Base-by-base conservation (phyloP, 495 filamentous ascomycete genomes). In the Podospora tetraspora region DNA sequence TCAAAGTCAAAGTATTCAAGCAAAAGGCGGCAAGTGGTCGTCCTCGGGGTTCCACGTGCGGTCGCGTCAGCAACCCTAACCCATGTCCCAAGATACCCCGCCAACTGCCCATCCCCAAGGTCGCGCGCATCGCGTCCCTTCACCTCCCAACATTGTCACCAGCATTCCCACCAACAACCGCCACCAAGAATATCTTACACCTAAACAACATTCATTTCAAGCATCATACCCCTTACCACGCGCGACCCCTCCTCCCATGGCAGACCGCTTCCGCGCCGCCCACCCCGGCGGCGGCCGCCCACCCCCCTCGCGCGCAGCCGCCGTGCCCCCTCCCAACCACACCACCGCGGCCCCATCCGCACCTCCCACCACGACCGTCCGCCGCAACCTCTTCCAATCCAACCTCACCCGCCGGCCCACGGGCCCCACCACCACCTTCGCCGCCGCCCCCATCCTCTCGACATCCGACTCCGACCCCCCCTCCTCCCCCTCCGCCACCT, bases 351-450 rank as follows among this genome's bases (percentile, higher is more conserved):
- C 64, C 10, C 27, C 69, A 43, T 5, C 11, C 27, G 66, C 30
- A 62, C 72, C 25, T 3, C 12, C 34, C 34, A 16, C 34, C 13
- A 58, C 69, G 30, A 67, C 72, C 29, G 85, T 89, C 52, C 87
- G 91, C 61, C 90, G 90, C 67, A 92, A 91, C 73, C 85, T 93
- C 27, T 94, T 93, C 81, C 87, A 89, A 52, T 84, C 86, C 86
- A 90, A 59, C 85, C 85, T 92, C 27, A 88, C 85, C 70, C 85
- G 89, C 57, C 89, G 90, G 1, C 88, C 89, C 23, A 88, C 87
- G 8, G 29, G 29, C 29, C 29, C 29, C 34, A 19, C 34, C 34
- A 6, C 32, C 10, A 37, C 34, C 34, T 4, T 16, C 16, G 81
- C 86, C 19, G 52, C 13, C 37, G 43, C 43, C 43, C 12, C 8